phyloP scores from a whole-genome alignment of 108 stramenopile species.

The Skeletonema grethae region DNA sequence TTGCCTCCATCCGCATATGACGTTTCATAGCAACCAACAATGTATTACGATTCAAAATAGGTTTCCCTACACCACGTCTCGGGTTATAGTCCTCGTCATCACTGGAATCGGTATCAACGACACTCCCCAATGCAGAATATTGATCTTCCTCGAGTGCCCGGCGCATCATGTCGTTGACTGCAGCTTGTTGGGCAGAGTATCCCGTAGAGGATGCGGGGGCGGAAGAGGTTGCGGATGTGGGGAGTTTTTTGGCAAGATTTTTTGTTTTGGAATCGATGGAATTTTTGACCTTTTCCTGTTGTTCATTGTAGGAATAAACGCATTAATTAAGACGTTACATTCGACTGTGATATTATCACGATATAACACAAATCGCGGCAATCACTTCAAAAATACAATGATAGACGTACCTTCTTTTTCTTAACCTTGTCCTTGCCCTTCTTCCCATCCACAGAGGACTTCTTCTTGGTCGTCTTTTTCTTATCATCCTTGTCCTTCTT shows the following conservation, averaged over 20 bases:
- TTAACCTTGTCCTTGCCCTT: constrained; percentile 34
- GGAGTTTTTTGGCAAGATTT: constrained; percentile 9
- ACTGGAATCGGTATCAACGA: constrained; percentile 56
- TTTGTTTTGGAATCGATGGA: constrained; percentile 1
- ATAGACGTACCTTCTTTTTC: constrained; percentile 28
- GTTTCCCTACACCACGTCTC: constrained; percentile 32
- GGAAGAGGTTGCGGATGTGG: background rate
- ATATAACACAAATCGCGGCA: background rate
- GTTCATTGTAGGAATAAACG: background rate
- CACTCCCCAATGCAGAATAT: constrained; percentile 75
- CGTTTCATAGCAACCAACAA: constrained; percentile 29
- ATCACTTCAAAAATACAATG: background rate
- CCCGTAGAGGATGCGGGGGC: constrained; percentile 12
- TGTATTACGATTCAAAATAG: constrained; percentile 50
- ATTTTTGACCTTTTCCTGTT: background rate
- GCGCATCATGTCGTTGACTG: constrained; percentile 87
- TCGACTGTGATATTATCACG: background rate
- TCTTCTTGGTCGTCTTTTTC: constrained; percentile 8
- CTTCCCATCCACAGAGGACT: background rate
- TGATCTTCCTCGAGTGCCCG: constrained; percentile 84
- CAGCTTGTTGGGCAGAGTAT: constrained; percentile 67
- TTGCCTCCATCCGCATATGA: constrained; percentile 39
- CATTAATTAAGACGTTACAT: background rate
- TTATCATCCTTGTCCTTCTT: constrained; percentile 18
- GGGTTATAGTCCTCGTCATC: constrained; percentile 28